Base-by-base conservation (phyloP, 2,329 filamentous ascomycete genomes). In the Laburnicola sp. region DNA sequence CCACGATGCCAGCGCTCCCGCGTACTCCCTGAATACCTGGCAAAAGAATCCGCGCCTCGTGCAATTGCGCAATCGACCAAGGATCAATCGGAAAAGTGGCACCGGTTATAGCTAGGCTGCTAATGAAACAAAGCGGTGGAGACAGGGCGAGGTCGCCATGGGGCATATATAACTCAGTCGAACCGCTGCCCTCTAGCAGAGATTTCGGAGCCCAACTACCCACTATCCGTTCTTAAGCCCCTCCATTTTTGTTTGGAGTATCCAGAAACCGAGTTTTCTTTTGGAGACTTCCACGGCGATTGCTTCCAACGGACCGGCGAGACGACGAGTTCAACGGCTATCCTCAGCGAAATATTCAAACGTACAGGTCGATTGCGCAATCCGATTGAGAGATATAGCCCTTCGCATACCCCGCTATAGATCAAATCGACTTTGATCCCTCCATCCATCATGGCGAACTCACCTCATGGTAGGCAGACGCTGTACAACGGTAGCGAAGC, bases 391-490 rank as follows among this genome's bases (percentile, higher is more conserved):
- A 16, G 16, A 16, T 16, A 16, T 16, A 16, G 16, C 16, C 16
- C 16, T 16, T 16, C 16, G 16, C 16, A 16, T 16, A 6, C 31
- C 10, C 31, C 35, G 25, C 8, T 38, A 41, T 39, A 48, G 21
- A 35, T 42, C 28, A 36, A 48, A 45, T n/a, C 25, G 30, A 21
- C 42, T 42, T 25, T 32, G 37, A 6, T 40, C 39, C 38, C 10
- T 30, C 42, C 35, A 48, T 38, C 25, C 35, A 58, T 57, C 45
- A 80, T 80, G 78, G 78, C 78, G 50, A 80, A 80, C 64, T 68
- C 78, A 68, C 78, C 78, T 56, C 78, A 80, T 65, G 77, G 78
- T 78, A 66, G 52, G 72, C 43, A 7, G n/a, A 6, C 25, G 23
- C 35, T 27, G 43, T 16, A 40, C 16, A 21, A 34, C 7, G 10